Conservation (phyloP, 306 rosid species). For the Corylus avellana region DNA sequence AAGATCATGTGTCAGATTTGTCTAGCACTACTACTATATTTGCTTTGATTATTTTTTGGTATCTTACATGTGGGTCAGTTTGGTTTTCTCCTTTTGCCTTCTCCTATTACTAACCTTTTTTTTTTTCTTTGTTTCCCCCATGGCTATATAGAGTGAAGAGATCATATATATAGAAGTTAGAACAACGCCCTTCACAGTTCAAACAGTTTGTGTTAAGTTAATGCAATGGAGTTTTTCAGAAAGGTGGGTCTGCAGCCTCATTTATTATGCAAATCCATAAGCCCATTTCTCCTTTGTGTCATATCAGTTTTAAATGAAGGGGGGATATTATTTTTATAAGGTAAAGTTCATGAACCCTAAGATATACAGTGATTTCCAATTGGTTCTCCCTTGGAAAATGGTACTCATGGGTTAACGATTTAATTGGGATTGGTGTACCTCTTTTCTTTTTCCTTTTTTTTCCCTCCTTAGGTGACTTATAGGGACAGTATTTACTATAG, state of each 20-base stretch:
- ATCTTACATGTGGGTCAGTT: slow-evolving; percentile 3
- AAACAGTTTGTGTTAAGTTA: background rate
- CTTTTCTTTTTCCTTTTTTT: background rate
- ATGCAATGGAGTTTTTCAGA: background rate
- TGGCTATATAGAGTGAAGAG: background rate
- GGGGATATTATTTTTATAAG: slow-evolving; percentile 16
- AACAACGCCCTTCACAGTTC: background rate
- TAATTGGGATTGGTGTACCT: background rate
- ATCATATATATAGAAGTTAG: too few relatives aligned
- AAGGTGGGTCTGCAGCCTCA: background rate
- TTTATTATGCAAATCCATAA: slow-evolving; percentile 8
- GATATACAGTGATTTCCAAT: background rate
- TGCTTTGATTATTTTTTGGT: background rate
- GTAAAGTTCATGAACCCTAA: background rate
- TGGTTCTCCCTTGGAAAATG: background rate
- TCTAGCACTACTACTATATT: slow-evolving; percentile 3
- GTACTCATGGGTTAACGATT: background rate
- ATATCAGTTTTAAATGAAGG: slow-evolving; percentile 16
- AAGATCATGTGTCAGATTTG: slow-evolving; percentile 20
- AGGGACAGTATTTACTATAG: background rate
- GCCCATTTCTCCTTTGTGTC: slow-evolving; percentile 7
- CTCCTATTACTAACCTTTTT: background rate
- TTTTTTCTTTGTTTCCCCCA: background rate
- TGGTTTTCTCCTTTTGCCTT: slow-evolving; percentile 3
- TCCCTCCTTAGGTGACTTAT: background rate